A percentile compares a stretch with the other conserved stretches of the same genome.
phyloP scores from a whole-genome alignment of 495 filamentous ascomycete species.

The Astrothelium macrocarpum region DNA sequence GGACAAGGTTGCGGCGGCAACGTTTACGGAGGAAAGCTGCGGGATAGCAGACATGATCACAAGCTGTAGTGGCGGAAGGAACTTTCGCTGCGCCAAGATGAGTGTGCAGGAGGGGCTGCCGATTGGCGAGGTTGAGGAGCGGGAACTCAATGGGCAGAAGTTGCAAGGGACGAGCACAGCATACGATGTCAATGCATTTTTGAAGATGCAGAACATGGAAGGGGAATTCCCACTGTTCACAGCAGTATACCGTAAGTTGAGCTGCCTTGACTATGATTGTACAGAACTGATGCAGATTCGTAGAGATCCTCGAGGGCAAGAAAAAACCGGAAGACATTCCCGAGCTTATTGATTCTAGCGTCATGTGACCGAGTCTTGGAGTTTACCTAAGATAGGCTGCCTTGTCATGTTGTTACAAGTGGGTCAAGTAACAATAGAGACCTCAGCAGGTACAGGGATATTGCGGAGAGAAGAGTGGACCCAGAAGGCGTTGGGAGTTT shows the following conservation, averaged over 20 bases:
- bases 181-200: slow-evolving; percentile 76
- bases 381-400: not conserved
- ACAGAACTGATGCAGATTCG: not conserved
- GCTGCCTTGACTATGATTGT: not conserved
- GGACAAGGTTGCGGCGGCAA: slow-evolving; percentile 62
- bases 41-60: slow-evolving; percentile 97
- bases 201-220: slow-evolving; percentile 67
- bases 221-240: slow-evolving; percentile 86
- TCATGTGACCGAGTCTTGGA: not conserved
- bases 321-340: slow-evolving; percentile 36
- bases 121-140: slow-evolving; percentile 78
- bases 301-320: slow-evolving; percentile 37
- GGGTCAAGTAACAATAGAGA: no score
- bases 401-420: no score
- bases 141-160: slow-evolving; percentile 93
- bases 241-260: slow-evolving; percentile 57
- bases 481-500: no score
- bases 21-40: slow-evolving; percentile 92
- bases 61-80: slow-evolving; percentile 79
- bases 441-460: no score
- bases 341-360: slow-evolving; percentile 25
- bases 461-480: no score
- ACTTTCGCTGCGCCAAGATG: slow-evolving; percentile 88
- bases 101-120: slow-evolving; percentile 66
- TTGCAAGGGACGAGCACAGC: slow-evolving; percentile 90